phyloP scores from a whole-genome alignment of 2,329 filamentous ascomycete genomes.

The Colletotrichum cordylinicola region DNA sequence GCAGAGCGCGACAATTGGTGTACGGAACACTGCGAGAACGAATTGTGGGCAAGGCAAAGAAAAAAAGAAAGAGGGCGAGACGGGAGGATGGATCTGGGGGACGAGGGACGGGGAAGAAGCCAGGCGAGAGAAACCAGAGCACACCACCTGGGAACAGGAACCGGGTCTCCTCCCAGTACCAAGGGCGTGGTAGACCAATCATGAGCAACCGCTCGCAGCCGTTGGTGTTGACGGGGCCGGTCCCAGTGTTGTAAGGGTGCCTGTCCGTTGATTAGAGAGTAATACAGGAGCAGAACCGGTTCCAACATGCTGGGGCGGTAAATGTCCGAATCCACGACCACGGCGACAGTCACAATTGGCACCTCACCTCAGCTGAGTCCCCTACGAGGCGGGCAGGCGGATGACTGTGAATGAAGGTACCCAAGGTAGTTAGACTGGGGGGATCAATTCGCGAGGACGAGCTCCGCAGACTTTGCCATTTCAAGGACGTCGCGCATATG shows the following conservation, averaged over 20 bases:
- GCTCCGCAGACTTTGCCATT: background rate
- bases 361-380: background rate
- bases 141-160: background rate
- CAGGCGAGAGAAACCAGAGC: background rate
- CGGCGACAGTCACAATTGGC: background rate
- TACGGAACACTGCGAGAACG: background rate
- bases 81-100: background rate
- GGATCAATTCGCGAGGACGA: background rate
- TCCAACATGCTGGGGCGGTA: conserved; percentile 1
- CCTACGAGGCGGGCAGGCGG: background rate
- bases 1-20: background rate
- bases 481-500: conserved; percentile 9
- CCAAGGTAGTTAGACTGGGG: background rate
- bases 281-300: background rate
- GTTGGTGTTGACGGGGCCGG: background rate
- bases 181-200: conserved; percentile 3
- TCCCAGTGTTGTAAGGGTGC: background rate
- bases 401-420: background rate
- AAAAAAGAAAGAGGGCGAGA: background rate
- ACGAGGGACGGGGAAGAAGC: background rate
- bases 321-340: background rate
- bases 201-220: background rate
- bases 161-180: background rate
- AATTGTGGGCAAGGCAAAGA: background rate
- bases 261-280: background rate